phyloP scores from a whole-genome alignment of 352 stramenopile species.

The Pythium plurisporium region DNA sequence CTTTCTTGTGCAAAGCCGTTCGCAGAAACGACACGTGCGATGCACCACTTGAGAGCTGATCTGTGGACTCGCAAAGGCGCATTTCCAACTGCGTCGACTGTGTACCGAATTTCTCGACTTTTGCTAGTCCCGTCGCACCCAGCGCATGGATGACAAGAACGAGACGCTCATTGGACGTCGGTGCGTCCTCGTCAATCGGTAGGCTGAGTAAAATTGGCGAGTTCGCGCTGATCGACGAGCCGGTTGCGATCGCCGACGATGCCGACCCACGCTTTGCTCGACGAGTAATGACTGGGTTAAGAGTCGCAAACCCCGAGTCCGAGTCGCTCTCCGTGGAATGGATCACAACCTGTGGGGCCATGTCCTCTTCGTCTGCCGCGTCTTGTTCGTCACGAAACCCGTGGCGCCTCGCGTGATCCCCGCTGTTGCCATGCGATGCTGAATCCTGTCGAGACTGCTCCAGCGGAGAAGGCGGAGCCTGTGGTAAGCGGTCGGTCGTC shows the following conservation, averaged over 20 bases:
- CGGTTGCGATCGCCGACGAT: slow-evolving; percentile 17
- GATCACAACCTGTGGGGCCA: slow-evolving; percentile 59
- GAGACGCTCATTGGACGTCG: slow-evolving; percentile 21
- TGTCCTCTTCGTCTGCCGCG: slow-evolving; percentile 25
- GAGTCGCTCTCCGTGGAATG: slow-evolving; percentile 67
- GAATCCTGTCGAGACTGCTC: no score
- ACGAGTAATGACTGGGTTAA: slow-evolving; percentile 57
- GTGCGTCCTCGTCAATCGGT: slow-evolving; percentile 22
- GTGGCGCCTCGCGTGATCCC: no score
- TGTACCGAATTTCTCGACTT: slow-evolving; percentile 74
- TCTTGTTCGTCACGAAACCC: neutral
- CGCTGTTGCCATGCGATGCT: no score
- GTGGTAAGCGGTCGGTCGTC: no score
- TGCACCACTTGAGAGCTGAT: slow-evolving; percentile 5
- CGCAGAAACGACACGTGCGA: slow-evolving; percentile 33
- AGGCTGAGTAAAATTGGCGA: slow-evolving; percentile 44
- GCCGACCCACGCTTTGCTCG: slow-evolving; percentile 13
- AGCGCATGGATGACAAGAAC: slow-evolving; percentile 57
- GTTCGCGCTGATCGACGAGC: neutral
- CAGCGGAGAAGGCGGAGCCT: no score
- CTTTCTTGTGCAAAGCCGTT: slow-evolving; percentile 74
- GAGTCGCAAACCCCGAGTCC: slow-evolving; percentile 51
- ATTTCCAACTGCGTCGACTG: slow-evolving; percentile 73
- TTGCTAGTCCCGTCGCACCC: slow-evolving; percentile 46
- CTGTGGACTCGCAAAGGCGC: slow-evolving; percentile 26